Base-by-base conservation (phyloP, 192 early-diverging fungal species). In the Rhizophagus sp. region DNA sequence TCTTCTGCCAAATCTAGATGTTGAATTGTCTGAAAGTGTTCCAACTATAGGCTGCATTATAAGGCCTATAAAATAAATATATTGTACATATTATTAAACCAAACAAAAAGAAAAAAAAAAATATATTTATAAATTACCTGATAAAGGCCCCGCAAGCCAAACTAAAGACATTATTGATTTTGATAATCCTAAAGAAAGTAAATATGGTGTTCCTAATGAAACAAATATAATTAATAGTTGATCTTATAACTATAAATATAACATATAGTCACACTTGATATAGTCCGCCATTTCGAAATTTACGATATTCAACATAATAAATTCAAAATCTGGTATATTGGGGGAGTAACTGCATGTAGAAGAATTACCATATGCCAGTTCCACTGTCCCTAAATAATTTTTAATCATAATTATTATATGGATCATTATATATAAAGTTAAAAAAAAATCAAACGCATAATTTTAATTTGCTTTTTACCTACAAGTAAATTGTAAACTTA, bases 121-220 rank as follows among this genome's bases (percentile, higher is more conserved):
- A n/a, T 10, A n/a, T 10, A 47, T 39, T 7, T 25, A 19, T 3
- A 22, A 44, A 24, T 25, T 88, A 90, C 89, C 94, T 49, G 93
- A 93, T n/a, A 96, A 83, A 52, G 95, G 95, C 9, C 95, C 95
- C 3, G 96, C 96, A 72, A 99, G 87, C 97, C 97, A 99, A 12
- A 99, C 97, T 44, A 98, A 84, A 52, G 96, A 95, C 76, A 94
- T 92, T 49, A 94, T 84, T 15, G 95, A 88, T 83, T 94, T 94
- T 24, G 92, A 88, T 64, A 99, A 81, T 0, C 94, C 95, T 24
- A 99, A 88, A 1, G 92, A 90, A 41, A 94, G 88, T 67, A 99
- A 84, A 79, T 96, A 96, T 22, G 94, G 95, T 24, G 97, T 95
- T 10, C 96, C 96, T 80, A 61, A 9, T 19, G 22, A 49, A 71